Conservation (phyloP, 2,329 filamentous ascomycete genomes). For the Aspergillus hortae region DNA sequence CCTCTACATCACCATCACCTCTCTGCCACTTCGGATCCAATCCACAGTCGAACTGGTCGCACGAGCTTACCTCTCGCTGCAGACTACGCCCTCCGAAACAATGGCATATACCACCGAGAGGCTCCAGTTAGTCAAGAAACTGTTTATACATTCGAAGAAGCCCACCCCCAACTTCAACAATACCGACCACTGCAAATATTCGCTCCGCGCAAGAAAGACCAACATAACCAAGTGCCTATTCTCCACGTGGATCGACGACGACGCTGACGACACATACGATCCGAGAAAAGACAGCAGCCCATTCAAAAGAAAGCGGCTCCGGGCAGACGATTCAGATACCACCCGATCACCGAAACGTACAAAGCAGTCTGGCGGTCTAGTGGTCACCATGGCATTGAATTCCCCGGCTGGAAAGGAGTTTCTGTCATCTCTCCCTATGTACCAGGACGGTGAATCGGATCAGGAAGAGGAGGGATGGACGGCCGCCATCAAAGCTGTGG, state of each 20-base stretch:
- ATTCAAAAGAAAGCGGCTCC: conserved; percentile 1
- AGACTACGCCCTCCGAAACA: not conserved
- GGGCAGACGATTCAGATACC: not conserved
- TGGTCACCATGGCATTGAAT: not conserved
- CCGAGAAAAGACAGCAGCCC: conserved; percentile 7
- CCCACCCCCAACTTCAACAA: not conserved
- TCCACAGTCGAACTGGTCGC: too few species aligned
- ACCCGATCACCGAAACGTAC: not conserved
- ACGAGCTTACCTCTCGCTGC: too few species aligned
- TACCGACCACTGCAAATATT: conserved; percentile 5
- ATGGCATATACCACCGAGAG: conserved; percentile 5
- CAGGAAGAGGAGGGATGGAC: not conserved
- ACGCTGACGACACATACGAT: conserved; percentile 34
- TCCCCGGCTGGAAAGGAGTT: conserved; percentile 1
- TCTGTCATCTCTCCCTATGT: conserved; percentile 1
- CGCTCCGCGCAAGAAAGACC: conserved; percentile 11
- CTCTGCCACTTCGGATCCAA: too few species aligned
- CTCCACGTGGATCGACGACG: conserved; percentile 32
- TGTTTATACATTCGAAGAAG: conserved; percentile 1
- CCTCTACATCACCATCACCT: too few species aligned
- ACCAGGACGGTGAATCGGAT: not conserved
- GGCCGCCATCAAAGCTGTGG: not conserved
- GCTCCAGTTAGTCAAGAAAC: not conserved
- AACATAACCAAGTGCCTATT: not conserved
- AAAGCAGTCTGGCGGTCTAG: not conserved